Evolutionary conservation across 1,284 basidiomycete genomes (phyloP).

Genomic region (Phylloporus sp.): DNA sequence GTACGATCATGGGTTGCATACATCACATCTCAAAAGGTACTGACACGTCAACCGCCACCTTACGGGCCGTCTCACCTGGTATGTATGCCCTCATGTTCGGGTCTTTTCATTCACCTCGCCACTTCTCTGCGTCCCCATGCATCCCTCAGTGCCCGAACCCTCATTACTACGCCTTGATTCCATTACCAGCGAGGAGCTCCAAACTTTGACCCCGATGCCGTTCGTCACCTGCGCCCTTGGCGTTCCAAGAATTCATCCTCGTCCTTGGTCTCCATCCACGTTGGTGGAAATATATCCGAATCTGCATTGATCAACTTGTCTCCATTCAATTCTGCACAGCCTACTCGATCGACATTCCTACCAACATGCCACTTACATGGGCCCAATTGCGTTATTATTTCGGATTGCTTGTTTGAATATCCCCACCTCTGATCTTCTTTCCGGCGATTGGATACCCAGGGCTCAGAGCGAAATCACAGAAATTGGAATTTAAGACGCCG

Average conservation of each 20-base stretch:
- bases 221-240: not conserved
- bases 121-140: too few relatives aligned
- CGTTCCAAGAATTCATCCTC: slow-evolving; percentile 28
- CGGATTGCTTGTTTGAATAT: slow-evolving; percentile 6
- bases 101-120: too few relatives aligned
- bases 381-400: slow-evolving; percentile 22
- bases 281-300: slow-evolving; percentile 15
- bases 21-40: too few relatives aligned
- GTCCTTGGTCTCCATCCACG: not conserved
- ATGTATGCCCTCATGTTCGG: too few relatives aligned
- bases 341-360: not conserved
- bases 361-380: slow-evolving; percentile 18
- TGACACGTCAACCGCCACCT: too few relatives aligned
- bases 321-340: slow-evolving; percentile 16
- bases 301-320: slow-evolving; percentile 21
- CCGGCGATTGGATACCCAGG: slow-evolving; percentile 26
- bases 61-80: too few relatives aligned
- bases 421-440: slow-evolving; percentile 4
- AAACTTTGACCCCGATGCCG: not conserved
- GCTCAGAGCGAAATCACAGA: slow-evolving; percentile 18
- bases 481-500: slow-evolving; percentile 8
- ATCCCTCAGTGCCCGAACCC: too few relatives aligned
- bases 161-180: too few relatives aligned
- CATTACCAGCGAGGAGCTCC: too few relatives aligned
- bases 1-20: too few relatives aligned